A percentile compares a stretch with the other conserved stretches of the same genome.
phyloP scores from a whole-genome alignment of 2,329 filamentous ascomycete species.

The Sporothrix humicola region DNA sequence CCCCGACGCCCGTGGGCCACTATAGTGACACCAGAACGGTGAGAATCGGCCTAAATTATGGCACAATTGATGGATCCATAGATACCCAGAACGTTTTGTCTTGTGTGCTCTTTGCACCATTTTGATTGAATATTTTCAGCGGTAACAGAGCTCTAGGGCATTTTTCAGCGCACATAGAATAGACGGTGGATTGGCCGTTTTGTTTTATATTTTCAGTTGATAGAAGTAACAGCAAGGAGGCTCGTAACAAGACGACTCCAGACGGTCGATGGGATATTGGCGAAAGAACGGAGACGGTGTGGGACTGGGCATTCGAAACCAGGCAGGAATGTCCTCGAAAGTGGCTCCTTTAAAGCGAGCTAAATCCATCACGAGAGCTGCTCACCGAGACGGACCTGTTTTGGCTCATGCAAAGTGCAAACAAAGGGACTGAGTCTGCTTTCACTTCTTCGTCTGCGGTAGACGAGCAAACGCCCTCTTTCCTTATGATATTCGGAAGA shows the following conservation, averaged over 20 bases:
- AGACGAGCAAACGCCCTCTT: too few species aligned
- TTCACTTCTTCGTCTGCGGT: too few species aligned
- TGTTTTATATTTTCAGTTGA: background rate
- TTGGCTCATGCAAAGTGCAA: background rate
- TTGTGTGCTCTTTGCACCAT: background rate
- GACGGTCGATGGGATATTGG: background rate
- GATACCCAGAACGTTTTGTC: background rate
- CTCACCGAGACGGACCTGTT: background rate
- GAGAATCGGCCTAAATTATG: background rate
- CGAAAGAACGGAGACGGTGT: background rate
- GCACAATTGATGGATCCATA: slow-evolving; percentile 1
- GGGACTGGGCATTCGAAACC: background rate
- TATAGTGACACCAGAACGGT: slow-evolving; percentile 6
- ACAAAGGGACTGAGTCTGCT: background rate
- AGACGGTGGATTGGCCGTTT: background rate
- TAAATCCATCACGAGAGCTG: slow-evolving; percentile 14
- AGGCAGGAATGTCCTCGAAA: slow-evolving; percentile 23
- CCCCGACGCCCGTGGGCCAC: background rate
- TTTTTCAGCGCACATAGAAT: background rate
- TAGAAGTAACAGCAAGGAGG: background rate
- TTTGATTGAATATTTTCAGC: background rate
- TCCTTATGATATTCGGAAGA: background rate
- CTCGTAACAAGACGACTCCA: background rate
- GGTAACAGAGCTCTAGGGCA: background rate
- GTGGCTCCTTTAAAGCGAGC: background rate